phyloP scores from a whole-genome alignment of 768 basidiomycete genomes.

The Tephrocybe sp. region DNA sequence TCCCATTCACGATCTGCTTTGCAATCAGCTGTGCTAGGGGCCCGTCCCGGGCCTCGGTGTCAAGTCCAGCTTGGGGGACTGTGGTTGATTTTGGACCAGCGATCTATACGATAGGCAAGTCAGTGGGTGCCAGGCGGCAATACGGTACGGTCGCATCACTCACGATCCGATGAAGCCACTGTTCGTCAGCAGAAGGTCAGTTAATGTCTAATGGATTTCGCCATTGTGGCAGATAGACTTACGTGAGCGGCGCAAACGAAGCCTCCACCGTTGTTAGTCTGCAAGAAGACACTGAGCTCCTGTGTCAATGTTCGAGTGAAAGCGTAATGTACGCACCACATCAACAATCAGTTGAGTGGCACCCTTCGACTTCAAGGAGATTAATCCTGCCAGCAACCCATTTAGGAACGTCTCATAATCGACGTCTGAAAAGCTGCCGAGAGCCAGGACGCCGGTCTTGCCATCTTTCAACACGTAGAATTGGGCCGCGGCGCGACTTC shows the following conservation, averaged over 20 bases:
- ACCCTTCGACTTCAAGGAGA: slow-evolving; percentile 45
- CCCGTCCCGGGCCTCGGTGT: slow-evolving; percentile 48
- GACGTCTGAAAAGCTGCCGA: slow-evolving; percentile 56
- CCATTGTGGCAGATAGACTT: slow-evolving; percentile 19
- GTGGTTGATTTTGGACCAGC: slow-evolving; percentile 51
- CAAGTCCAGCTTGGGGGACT: slow-evolving; percentile 54
- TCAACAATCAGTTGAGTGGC: slow-evolving; percentile 58
- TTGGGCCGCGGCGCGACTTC: slow-evolving; percentile 50
- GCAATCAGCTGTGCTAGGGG: slow-evolving; percentile 52
- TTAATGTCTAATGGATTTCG: neutral
- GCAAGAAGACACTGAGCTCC: neutral
- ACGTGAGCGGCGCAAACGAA: slow-evolving; percentile 64
- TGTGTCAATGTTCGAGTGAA: neutral
- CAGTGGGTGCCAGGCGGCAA: neutral
- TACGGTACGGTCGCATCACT: slow-evolving; percentile 13
- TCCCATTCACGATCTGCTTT: slow-evolving; percentile 37
- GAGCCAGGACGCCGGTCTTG: slow-evolving; percentile 54
- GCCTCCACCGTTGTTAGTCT: slow-evolving; percentile 53
- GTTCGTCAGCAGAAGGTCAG: slow-evolving; percentile 3
- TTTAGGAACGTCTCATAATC: slow-evolving; percentile 40
- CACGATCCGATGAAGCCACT: slow-evolving; percentile 50
- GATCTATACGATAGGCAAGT: slow-evolving; percentile 31
- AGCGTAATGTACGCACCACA: slow-evolving; percentile 37
- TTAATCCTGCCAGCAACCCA: slow-evolving; percentile 45
- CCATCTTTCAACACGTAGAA: slow-evolving; percentile 56